Percentiles rank a stretch among this genome's conserved stretches.
These are phyloP conservation scores for Trichoderma semiorbis DNA, from an alignment of 2,329 filamentous ascomycete species.

Conservation along the genomic window DNA sequence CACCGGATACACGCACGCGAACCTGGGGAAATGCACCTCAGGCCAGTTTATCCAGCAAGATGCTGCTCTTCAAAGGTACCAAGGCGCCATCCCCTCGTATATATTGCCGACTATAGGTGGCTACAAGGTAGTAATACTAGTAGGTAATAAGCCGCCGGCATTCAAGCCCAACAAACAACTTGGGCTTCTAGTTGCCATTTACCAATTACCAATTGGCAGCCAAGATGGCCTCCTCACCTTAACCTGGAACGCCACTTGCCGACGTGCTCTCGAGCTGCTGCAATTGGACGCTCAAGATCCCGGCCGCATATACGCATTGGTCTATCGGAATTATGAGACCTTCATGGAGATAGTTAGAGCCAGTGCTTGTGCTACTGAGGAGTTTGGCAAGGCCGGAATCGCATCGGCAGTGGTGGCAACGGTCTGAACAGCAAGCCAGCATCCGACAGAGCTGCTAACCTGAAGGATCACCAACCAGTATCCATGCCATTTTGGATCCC, in stretches of 20 bases:
- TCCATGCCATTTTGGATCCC: neutral
- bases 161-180: neutral
- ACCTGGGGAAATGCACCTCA: neutral
- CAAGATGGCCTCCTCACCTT: neutral
- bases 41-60: neutral
- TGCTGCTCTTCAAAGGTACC: neutral
- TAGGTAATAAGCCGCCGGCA: neutral
- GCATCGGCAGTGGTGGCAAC: neutral
- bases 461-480: neutral
- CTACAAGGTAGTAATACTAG: neutral
- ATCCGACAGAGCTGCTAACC: neutral
- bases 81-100: neutral
- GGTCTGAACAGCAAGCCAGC: neutral
- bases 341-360: neutral
- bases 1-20: neutral
- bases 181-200: neutral
- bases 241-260: neutral
- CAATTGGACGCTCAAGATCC: neutral
- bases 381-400: neutral
- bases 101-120: neutral
- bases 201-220: neutral
- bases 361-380: neutral
- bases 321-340: neutral
- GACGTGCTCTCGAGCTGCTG: neutral
- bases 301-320: neutral